A percentile compares a stretch with the other conserved stretches of the same genome.
Evolutionary conservation across 2,329 filamentous ascomycete genomes (phyloP).

Genomic region (Ophiostoma sp.): DNA sequence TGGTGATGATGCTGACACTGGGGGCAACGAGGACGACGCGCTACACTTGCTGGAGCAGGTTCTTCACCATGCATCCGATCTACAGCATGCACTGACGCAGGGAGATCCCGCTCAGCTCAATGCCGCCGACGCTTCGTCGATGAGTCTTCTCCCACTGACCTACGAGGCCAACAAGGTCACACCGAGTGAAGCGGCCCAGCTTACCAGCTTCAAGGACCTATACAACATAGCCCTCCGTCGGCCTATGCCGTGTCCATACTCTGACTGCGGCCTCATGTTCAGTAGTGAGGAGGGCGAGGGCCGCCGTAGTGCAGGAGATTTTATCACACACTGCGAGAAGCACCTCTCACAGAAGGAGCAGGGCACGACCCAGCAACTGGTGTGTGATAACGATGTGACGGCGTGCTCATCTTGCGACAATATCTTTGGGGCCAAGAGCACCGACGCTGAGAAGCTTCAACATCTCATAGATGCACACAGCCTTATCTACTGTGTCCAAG

Average conservation of each 20-base stretch:
- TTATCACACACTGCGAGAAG: background rate
- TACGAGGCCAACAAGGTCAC: background rate
- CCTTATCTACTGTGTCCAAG: background rate
- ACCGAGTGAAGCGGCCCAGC: background rate
- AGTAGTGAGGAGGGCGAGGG: background rate
- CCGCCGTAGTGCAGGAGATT: background rate
- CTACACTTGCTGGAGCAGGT: background rate
- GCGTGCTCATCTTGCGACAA: background rate
- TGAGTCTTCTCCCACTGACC: background rate
- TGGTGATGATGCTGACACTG: background rate
- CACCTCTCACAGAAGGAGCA: background rate
- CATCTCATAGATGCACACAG: constrained; percentile 7
- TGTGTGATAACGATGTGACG: background rate
- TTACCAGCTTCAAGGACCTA: background rate
- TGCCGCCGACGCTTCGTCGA: background rate
- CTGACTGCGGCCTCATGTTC: background rate
- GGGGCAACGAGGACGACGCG: background rate
- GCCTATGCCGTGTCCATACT: background rate
- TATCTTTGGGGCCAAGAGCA: background rate
- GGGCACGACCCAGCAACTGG: background rate
- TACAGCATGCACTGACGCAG: background rate
- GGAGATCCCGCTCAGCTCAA: background rate
- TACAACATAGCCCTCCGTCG: background rate
- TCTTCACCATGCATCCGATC: background rate
- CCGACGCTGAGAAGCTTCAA: constrained; percentile 3